Evolutionary conservation across 2,329 filamentous ascomycete species (phyloP).

Genomic region (Penicillium griseofulvum): DNA sequence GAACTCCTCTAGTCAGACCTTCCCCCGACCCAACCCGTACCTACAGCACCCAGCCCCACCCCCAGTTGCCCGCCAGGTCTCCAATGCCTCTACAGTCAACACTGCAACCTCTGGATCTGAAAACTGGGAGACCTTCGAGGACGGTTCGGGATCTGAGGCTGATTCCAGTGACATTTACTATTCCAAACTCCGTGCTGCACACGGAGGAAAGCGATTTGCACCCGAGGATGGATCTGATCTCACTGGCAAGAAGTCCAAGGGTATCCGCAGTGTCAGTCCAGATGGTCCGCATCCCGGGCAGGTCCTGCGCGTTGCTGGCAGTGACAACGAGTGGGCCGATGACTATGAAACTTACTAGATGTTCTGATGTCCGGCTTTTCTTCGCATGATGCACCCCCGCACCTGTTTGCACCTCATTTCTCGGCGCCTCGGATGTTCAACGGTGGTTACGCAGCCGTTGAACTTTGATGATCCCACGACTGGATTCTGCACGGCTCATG

Average conservation of each 20-base stretch:
- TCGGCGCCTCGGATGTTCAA: conserved; percentile 18
- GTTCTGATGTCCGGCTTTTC: not conserved
- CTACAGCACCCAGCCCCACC: conserved; percentile 38
- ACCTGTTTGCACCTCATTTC: not conserved
- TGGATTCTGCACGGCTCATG: conserved; percentile 23
- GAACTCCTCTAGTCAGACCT: conserved; percentile 32
- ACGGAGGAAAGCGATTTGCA: conserved; percentile 59
- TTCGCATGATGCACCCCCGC: conserved; percentile 2
- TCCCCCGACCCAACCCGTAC: conserved; percentile 37
- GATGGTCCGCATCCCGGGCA: conserved; percentile 44
- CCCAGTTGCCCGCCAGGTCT: conserved; percentile 62
- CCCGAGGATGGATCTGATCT: conserved; percentile 38
- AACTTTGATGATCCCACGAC: conserved; percentile 31
- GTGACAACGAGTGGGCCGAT: conserved; percentile 55
- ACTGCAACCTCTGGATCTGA: conserved; percentile 78
- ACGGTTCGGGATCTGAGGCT: conserved; percentile 70
- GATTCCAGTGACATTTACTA: conserved; percentile 79
- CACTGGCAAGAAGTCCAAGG: conserved; percentile 44
- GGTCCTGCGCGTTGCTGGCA: conserved; percentile 48
- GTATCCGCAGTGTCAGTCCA: conserved; percentile 48
- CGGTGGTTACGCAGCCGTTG: conserved; percentile 19
- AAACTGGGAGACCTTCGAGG: conserved; percentile 97
- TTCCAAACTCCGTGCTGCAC: conserved; percentile 69
- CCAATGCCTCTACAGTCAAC: conserved; percentile 63
- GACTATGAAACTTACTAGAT: conserved; percentile 46